Evolutionary conservation across 2,329 filamentous ascomycete species (phyloP).

Genomic region (Colletotrichum sidae): DNA sequence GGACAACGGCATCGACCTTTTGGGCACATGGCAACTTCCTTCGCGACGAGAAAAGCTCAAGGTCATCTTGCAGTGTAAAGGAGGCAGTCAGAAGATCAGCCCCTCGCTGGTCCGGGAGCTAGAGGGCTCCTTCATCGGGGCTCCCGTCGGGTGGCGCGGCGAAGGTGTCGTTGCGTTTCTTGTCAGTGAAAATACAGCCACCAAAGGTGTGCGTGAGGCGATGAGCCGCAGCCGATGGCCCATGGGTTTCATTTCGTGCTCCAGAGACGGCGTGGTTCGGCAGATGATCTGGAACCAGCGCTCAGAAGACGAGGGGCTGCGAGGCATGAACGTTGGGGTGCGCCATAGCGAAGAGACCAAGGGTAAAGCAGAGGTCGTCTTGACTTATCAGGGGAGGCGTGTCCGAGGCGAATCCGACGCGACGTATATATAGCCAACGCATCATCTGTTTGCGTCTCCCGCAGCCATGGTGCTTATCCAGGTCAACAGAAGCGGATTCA

Average conservation of each 20-base stretch:
- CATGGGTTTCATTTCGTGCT: slow-evolving; percentile 77
- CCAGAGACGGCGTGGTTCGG: slow-evolving; percentile 65
- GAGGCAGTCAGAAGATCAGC: slow-evolving; percentile 59
- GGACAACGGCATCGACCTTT: slow-evolving; percentile 80
- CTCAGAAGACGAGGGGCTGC: slow-evolving; percentile 72
- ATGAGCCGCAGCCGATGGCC: slow-evolving; percentile 75
- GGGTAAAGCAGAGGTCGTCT: slow-evolving; percentile 55
- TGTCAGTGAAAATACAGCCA: slow-evolving; percentile 76
- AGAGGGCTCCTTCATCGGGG: slow-evolving; percentile 80
- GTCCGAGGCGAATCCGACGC: not conserved
- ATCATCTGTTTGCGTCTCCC: too few species aligned
- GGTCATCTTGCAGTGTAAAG: slow-evolving; percentile 77
- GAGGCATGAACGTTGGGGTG: slow-evolving; percentile 66
- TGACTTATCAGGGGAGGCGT: slow-evolving; percentile 63
- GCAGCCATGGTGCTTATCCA: too few species aligned
- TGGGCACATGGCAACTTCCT: slow-evolving; percentile 76
- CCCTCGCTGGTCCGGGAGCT: slow-evolving; percentile 78
- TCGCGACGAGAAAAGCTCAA: slow-evolving; percentile 53
- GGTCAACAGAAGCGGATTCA: too few species aligned
- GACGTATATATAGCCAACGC: too few species aligned
- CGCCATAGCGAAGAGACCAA: slow-evolving; percentile 50
- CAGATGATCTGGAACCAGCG: slow-evolving; percentile 80
- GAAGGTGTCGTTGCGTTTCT: slow-evolving; percentile 76
- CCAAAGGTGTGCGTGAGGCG: slow-evolving; percentile 81
- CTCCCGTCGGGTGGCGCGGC: slow-evolving; percentile 78